Evolutionary conservation across 2,329 filamentous ascomycete genomes (phyloP), one percentile per base, ranked within the genome.

Genomic region (Aspergillus spinulosporus): DNA sequence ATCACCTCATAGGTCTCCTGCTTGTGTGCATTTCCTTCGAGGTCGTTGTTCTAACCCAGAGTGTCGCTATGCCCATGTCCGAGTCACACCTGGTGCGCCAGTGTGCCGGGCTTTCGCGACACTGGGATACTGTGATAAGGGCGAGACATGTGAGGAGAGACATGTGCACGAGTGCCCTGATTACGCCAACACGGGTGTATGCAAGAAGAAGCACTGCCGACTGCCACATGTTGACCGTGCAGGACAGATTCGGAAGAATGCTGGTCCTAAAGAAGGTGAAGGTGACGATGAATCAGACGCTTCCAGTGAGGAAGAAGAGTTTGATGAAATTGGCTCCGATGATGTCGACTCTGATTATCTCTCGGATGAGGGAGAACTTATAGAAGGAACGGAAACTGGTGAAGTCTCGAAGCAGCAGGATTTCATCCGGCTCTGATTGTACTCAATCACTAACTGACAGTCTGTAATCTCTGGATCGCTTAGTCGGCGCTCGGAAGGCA

Each of bases 161-260:
- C 94, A 99, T 78, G 88, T 93, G 56, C 88, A 88, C 76, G 93
- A 97, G 74, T 97, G 94, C 74, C 93, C 94, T 60, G 89, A 96
- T 72, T 97, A 95, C 79, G 90, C 90, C 82, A 96, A 96, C 76
- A 90, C 84, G 59, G 93, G 93, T 67, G 80, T 81, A 60, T 99
- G 94, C 84, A 86, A 86, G 72, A 86, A 84, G 72, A 86, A 87
- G 74, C 86, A 87, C 63, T 97, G 93, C 80, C 89, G 88, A 72
- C 83, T 96, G 53, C 88, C 86, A 58, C 94, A 99, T 76, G 85
- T 93, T 71, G 90, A 94, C 77, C 87, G 90, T 75, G 92, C 92
- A 71, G 92, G 89, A 67, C 88, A 90, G 68, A 87, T 88, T 72
- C 82, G 84, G 73, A 84, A 83, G 73, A 80, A 82, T 45, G 62